These are phyloP conservation scores for Pilatotrama ljubarskyi DNA, from an alignment of 768 basidiomycete genomes.

Conservation along the genomic window DNA sequence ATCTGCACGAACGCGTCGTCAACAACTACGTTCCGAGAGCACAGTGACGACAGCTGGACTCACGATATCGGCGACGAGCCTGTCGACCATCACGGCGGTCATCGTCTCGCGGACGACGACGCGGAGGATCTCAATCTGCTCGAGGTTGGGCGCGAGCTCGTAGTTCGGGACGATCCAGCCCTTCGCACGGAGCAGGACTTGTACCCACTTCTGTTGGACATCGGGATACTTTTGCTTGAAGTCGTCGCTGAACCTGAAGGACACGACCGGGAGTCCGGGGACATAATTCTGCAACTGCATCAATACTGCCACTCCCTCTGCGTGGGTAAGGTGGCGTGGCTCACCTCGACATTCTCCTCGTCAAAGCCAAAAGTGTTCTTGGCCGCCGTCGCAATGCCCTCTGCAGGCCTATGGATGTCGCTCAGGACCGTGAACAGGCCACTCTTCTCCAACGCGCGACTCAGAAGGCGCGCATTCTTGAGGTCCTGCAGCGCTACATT, in stretches of 20 bases:
- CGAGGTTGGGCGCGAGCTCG: slow-evolving; percentile 52
- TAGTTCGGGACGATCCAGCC: slow-evolving; percentile 66
- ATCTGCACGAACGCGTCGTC: slow-evolving; percentile 39
- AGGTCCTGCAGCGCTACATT: slow-evolving; percentile 48
- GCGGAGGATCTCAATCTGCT: slow-evolving; percentile 57
- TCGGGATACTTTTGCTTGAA: slow-evolving; percentile 55
- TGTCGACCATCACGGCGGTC: slow-evolving; percentile 46
- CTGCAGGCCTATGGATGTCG: slow-evolving; percentile 51
- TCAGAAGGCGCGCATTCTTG: slow-evolving; percentile 65
- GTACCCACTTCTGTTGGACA: slow-evolving; percentile 60
- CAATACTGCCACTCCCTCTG: background rate
- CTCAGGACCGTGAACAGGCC: slow-evolving; percentile 54
- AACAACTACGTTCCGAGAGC: background rate
- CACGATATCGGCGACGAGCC: slow-evolving; percentile 69
- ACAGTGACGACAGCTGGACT: slow-evolving; percentile 28
- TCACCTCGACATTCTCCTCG: slow-evolving; percentile 60
- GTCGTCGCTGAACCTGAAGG: slow-evolving; percentile 55
- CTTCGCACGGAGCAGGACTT: slow-evolving; percentile 47
- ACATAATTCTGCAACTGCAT: slow-evolving; percentile 39
- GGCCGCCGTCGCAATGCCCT: slow-evolving; percentile 27
- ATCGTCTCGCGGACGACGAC: slow-evolving; percentile 61
- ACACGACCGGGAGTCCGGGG: slow-evolving; percentile 53
- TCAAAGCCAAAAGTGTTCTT: slow-evolving; percentile 40
- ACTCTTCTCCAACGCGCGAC: slow-evolving; percentile 59
- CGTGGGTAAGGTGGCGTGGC: background rate